Evolutionary conservation across 768 basidiomycete species (phyloP), one percentile per base, ranked within the genome.

Genomic region (Glaciozyma antarctica): DNA sequence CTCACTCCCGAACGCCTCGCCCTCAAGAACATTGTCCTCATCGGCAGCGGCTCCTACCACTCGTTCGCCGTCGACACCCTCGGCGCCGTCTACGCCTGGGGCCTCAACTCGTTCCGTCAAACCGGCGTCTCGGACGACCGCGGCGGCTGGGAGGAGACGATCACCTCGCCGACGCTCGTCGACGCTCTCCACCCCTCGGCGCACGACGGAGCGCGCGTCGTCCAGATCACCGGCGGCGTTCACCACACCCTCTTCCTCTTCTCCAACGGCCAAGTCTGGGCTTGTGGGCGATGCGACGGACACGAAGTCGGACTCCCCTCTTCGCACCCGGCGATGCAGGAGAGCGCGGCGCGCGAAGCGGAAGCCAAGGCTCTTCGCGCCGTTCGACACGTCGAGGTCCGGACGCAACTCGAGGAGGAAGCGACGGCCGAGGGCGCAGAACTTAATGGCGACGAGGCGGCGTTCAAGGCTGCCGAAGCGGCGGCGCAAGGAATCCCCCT

Each of bases 171-270:
- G 15, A 76, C 77, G 9, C 41, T 71, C 34, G 76, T 80, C 49
- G 72, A 73, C 24, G 70, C 74, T 0, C 69, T 80, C 16, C 55
- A 49, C 17, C 79, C 79, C 0, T 64, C 72, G 1, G 30, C 75
- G 5, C 77, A 78, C 65, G 72, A 64, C 47, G 79, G 79, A 15
- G 74, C 75, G 7, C 75, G 73, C 55, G 79, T 79, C 34, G 72
- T 79, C 56, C 83, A 89, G 75, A 89, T 97, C 68, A 81, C 71
- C 26, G 90, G 87, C 22, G 91, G 94, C 53, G 85, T 87, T 63
- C 88, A 95, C 71, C 92, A 99, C 75, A 85, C 91, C 0, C 75
- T 98, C 55, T 98, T 99, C 81, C 80, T 91, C 70, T 87, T 92
- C 16, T 81, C 82, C 47, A 81, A 83, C 41, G 94, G 94, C 55